Evolutionary conservation across 2,329 filamentous ascomycete species (phyloP), one percentile per base, ranked within the genome.

Genomic region (Amphichorda felina): DNA sequence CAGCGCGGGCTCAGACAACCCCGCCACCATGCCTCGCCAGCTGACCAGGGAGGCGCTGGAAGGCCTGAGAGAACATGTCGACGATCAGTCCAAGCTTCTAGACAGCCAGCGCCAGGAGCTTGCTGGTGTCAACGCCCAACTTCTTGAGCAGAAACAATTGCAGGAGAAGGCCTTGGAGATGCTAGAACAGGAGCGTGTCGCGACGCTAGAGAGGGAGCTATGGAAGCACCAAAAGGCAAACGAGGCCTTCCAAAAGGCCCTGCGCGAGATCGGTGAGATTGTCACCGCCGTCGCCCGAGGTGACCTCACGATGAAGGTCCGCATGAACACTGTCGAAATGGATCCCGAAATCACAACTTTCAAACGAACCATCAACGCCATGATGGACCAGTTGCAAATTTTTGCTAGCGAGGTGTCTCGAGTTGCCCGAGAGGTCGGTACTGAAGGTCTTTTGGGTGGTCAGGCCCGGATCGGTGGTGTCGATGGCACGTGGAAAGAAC

Each of bases 191-290:
- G 79, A 87, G 56, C 87, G 91, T 47, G 89, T 96, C 43, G 81
- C 84, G 36, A 79, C 85, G 25, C 70, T 96, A 28, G 89, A 96
- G 63, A 77, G 89, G 40, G 91, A 98, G 60, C 70, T 98, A 40
- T 87, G 83, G 68, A 96, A 96, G 62, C 88, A 95, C 53, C 88
- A 94, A 56, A 91, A 95, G 61, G 91, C 93, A 53, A 98, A 98
- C 59, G 79, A 94, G 59, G 93, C 91, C 48, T 98, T 96, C 72
- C 88, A 96, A 56, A 96, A 96, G 60, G 91, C 91, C 9, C 65
- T 98, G 24, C 78, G 88, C 44, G 91, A 98, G 58, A 96, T 98
- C 46, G 91, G 91, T 48, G 91, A 89, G 54, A 96, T 98, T 48
- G 85, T 96, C 50, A 95, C 91, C 16, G 88, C 89, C 42, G 91